phyloP scores from a whole-genome alignment of 345 rosid genomes.

The Corchorus capsularis region DNA sequence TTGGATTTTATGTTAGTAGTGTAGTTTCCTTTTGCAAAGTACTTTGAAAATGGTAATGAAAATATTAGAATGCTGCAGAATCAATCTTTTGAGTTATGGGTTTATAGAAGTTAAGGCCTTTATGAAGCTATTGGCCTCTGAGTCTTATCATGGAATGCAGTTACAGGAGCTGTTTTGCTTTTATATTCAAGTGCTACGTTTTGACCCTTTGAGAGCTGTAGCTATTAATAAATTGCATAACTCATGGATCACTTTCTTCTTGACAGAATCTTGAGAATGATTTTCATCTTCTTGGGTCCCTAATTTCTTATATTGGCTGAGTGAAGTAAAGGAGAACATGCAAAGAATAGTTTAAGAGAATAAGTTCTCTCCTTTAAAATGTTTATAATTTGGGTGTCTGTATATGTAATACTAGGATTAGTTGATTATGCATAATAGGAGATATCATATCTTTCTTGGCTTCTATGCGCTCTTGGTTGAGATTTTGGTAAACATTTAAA shows the following conservation, averaged over 20 bases:
- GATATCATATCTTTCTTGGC: neutral
- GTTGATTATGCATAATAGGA: neutral
- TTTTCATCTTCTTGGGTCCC: slow-evolving; percentile 1
- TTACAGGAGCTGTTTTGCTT: neutral
- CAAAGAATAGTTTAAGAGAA: neutral
- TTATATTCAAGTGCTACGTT: neutral
- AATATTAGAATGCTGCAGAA: neutral
- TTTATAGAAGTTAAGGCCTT: neutral
- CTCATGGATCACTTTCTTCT: neutral
- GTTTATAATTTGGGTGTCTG: neutral
- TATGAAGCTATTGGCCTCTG: neutral
- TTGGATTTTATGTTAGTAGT: slow-evolving; percentile 20
- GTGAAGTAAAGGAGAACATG: neutral
- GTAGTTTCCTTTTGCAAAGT: neutral
- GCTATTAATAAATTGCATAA: slow-evolving; percentile 5
- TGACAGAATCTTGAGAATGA: neutral
- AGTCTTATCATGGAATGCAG: neutral
- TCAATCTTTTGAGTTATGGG: neutral
- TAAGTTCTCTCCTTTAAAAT: slow-evolving; percentile 3
- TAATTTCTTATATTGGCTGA: neutral
- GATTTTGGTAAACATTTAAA: neutral
- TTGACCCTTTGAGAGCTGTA: slow-evolving; percentile 1
- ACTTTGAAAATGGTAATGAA: neutral
- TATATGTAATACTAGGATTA: neutral
- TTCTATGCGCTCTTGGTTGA: neutral